phyloP scores from a whole-genome alignment of 179 eudicot species.

The Dionaea muscipula region DNA sequence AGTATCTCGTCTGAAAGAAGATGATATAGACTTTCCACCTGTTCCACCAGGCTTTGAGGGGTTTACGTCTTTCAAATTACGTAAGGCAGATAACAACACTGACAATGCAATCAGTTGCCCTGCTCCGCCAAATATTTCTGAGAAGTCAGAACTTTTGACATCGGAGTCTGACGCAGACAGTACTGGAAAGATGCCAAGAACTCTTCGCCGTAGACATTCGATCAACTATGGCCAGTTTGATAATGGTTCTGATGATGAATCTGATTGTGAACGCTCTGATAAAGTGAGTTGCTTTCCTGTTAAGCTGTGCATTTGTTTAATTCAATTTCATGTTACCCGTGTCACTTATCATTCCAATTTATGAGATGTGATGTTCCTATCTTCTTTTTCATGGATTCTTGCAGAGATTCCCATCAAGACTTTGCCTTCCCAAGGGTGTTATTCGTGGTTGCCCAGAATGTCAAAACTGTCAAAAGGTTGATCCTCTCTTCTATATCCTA shows the following conservation, averaged over 20 bases:
- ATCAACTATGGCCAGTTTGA: conserved; percentile 36
- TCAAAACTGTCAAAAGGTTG: conserved; percentile 73
- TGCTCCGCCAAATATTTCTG: conserved; percentile 40
- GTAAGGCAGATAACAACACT: conserved; percentile 38
- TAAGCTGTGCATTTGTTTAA: background rate
- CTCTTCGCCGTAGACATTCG: conserved; percentile 44
- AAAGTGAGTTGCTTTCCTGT: conserved; percentile 18
- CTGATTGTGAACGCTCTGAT: conserved; percentile 55
- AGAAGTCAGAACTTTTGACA: conserved; percentile 25
- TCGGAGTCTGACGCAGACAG: conserved; percentile 24
- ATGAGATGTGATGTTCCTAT: background rate
- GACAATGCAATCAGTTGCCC: conserved; percentile 35
- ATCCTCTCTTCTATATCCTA: background rate
- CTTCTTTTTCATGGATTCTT: conserved; percentile 11
- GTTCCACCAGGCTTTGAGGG: conserved; percentile 97
- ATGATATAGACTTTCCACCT: conserved; percentile 57
- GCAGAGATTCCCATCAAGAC: conserved; percentile 39
- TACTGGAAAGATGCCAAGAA: conserved; percentile 32
- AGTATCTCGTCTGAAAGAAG: conserved; percentile 50
- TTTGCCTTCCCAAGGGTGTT: conserved; percentile 71
- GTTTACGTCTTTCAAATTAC: conserved; percentile 43
- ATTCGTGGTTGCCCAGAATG: conserved; percentile 74
- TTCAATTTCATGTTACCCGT: conserved; percentile 3
- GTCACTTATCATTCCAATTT: background rate
- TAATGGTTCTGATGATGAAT: conserved; percentile 52